Base-by-base conservation (phyloP, 2,329 filamentous ascomycete genomes). In the Botrytis galanthina region DNA sequence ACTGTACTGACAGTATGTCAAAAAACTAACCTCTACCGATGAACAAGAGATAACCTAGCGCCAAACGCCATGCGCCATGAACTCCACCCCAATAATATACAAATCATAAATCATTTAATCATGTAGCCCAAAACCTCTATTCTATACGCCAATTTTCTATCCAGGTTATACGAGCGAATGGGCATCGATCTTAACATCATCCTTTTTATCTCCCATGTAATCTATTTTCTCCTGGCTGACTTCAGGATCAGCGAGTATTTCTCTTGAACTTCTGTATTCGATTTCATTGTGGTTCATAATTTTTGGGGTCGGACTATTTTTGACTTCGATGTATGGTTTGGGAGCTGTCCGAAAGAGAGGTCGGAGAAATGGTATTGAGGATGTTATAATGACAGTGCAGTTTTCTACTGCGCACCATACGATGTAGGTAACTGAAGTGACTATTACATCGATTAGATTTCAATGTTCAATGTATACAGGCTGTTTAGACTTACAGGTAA, bases 361-460 rank as follows among this genome's bases (percentile, higher is more conserved):
- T 4, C 61, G 51, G n/a, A 72, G 61, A 16, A 72, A 67, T 10
- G 70, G 70, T 44, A 72, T 67, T 29, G 70, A 67, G 5, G 61
- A 67, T 8, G 61, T 67, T 59, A 72, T 67, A n/a, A 72, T 67
- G 22, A 67, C 61, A 12, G 70, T 72, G 37, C 61, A 72, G 48
- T 72, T 46, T 57, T 72, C 61, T 20, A 72, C 70, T 37, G 70
- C 70, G 22, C 61, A 67, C 70, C 70, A 72, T 9, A 67, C 16
- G 8, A 67, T 48, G 29, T 59, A 67, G 9, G 29, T 29, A n/a
- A 67, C 62, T 9, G 29, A 46, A 37, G 20, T 35, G 1, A 60
- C 29, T 44, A 20, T 44, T 26, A 20, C 26, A 46, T 37, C 4
- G n/a, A 29, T 66, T 42, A 54, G 44, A n/a, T 9, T 18, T 20